Conservation (phyloP, 331 rosid species). For the Quercus lobata region DNA sequence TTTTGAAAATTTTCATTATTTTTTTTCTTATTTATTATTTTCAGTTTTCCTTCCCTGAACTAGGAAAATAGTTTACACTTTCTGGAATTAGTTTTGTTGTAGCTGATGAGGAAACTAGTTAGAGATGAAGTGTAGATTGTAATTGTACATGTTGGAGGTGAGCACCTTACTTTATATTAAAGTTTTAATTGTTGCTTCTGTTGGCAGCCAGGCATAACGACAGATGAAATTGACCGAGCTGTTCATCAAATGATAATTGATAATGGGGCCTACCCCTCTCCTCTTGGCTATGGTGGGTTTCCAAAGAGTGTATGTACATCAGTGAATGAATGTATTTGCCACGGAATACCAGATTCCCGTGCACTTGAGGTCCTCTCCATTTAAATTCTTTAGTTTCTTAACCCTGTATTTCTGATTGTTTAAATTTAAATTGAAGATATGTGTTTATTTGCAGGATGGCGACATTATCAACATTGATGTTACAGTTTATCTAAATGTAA, state of each 20-base stretch:
- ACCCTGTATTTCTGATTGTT: background rate
- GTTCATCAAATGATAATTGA: conserved; percentile 96
- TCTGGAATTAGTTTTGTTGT: background rate
- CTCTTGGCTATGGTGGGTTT: conserved; percentile 91
- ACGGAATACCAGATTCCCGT: conserved; percentile 91
- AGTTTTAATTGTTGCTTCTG: conserved; percentile 39
- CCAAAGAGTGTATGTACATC: conserved; percentile 99
- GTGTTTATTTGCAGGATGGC: conserved; percentile 65
- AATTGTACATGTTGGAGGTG: background rate
- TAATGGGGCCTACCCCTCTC: conserved; percentile 94
- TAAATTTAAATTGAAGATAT: background rate
- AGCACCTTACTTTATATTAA: conserved; percentile 16
- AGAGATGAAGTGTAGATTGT: conserved; percentile 10
- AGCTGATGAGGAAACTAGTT: background rate
- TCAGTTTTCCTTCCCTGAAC: background rate
- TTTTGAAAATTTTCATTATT: background rate
- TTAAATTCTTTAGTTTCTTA: conserved; percentile 7
- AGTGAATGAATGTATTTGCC: conserved; percentile 95
- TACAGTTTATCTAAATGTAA: conserved; percentile 89
- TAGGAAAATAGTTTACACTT: background rate
- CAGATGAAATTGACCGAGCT: conserved; percentile 91
- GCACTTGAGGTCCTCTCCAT: conserved; percentile 61
- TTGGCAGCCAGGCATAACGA: conserved; percentile 94
- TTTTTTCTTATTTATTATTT: background rate
- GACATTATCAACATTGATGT: conserved; percentile 91